phyloP scores from a whole-genome alignment of 2,329 filamentous ascomycete species.

The Uncinocarpus reesii region DNA sequence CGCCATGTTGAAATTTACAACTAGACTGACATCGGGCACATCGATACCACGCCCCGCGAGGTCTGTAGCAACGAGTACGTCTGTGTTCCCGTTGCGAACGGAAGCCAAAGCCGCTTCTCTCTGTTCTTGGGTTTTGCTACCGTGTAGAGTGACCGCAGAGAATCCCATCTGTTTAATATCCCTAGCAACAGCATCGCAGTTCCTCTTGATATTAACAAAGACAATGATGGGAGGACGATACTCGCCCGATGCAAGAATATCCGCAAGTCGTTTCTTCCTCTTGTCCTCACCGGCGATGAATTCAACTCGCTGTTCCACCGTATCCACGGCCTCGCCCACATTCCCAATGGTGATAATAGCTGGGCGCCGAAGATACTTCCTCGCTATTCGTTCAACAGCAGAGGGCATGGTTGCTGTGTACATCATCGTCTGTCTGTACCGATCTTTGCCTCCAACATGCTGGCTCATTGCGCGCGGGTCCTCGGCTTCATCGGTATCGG shows the following conservation, averaged over 20 bases:
- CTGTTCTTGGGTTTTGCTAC: constrained; percentile 95
- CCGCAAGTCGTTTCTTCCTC: constrained; percentile 86
- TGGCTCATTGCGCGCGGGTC: constrained; percentile 73
- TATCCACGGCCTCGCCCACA: constrained; percentile 89
- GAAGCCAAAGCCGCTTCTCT: constrained; percentile 82
- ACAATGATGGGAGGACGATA: constrained; percentile 91
- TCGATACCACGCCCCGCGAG: constrained; percentile 96
- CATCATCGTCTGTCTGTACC: constrained; percentile 99
- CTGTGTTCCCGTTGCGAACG: constrained; percentile 67
- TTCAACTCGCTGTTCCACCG: constrained; percentile 93
- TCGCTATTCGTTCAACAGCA: constrained; percentile 87
- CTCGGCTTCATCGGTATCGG: constrained; percentile 85
- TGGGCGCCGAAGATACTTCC: constrained; percentile 85
- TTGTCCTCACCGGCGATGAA: constrained; percentile 86
- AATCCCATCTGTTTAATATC: constrained; percentile 94
- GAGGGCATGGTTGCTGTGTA: constrained; percentile 98
- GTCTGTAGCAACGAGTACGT: constrained; percentile 91
- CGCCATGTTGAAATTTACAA: constrained; percentile 99
- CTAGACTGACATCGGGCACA: constrained; percentile 82
- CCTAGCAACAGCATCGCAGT: constrained; percentile 87
- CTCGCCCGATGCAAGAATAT: constrained; percentile 71
- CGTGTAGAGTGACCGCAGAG: constrained; percentile 80
- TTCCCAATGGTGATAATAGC: constrained; percentile 94
- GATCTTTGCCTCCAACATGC: constrained; percentile 61
- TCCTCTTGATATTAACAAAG: constrained; percentile 99